Base-by-base conservation (phyloP, 106 monocot species). In the Acorus gramineus region DNA sequence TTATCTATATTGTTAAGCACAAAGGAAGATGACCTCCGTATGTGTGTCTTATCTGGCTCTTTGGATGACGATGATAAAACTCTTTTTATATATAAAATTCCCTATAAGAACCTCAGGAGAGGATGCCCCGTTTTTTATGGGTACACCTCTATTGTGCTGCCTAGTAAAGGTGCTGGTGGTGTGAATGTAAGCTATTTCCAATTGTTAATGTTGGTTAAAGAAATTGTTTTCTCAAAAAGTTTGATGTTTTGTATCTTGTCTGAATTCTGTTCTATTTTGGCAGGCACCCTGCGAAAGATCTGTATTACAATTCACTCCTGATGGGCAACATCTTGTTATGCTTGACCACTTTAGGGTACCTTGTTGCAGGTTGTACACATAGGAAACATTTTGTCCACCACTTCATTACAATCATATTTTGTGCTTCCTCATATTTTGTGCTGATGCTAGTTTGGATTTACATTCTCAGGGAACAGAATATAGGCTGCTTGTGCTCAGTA, bases 41-140 rank as follows among this genome's bases (percentile, higher is more conserved):
- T 98, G 49, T 73, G 75, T 71, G 83, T 85, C 2, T 69, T 92
- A 52, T 88, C 85, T 81, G 88, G 98, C 56, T 60, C 66, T 61
- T 42, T 57, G 4, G 71, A 89, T 52, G 58, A 57, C 50, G 63
- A 11, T 47, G 64, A 62, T 54, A 81, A 77, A 78, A 52, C 66
- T 51, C 50, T 98, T 70, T 83, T 89, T 66, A 73, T 98, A 46
- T 92, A 92, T 69, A 66, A 49, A 62, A 12, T 85, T 68, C 53
- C 73, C 71, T 7, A 50, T 60, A 52, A 77, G 8, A 73, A 63
- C n/a, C 62, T 68, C 49, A 51, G 48, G 47, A 71, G 53, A 62
- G 53, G 52, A 44, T 61, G 50, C 60, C 98, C 98, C 47, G 71
- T 64, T 74, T 89, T 92, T 85, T 57, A 81, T 76, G 98, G 85